Evolutionary conservation across 2,329 filamentous ascomycete genomes (phyloP), one percentile per base, ranked within the genome.

Genomic region (Aspergillus vadensis): DNA sequence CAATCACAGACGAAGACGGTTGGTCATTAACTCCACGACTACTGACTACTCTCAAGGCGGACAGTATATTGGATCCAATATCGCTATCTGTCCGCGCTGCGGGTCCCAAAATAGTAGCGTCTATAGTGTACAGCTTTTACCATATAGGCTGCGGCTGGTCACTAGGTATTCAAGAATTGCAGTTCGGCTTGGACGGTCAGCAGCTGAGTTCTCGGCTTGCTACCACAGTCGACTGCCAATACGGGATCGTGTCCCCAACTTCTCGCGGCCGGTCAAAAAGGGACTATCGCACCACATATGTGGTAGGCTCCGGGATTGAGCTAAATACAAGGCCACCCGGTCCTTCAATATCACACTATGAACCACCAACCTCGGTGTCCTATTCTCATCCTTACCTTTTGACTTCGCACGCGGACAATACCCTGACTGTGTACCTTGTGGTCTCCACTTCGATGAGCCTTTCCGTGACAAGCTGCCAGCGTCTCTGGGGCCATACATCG

Each of bases 401-500:
- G 9, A 89, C 89, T 2, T 91, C 91, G 0, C 86, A 96, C 65
- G 87, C 90, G 0, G 92, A 97, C 75, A 97, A 97, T 71, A 97
- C 93, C 0, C 80, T 97, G 25, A 88, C 92, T 1, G 81, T 96
- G 36, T 90, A 95, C 70, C 82, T 96, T 32, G 91, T 94, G 67
- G 91, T 86, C 4, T 94, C 92, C 0, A 91, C 85, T 3, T 78
- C 85, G 1, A 82, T 85, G 0, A 72, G 75, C 1, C 81, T 97
- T 2, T 85, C 84, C 1, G 88, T 97, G 58, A 89, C 90, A 39
- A 79, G 86, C 0, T 91, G 90, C 1, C 88, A 88, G 64, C 85
- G 91, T 27, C 84, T 97, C 5, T 97, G 91, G 91, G 93, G 93
- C 7, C 93, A 97, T 72, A 97, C 93, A 0, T 96, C 92, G 1